Evolutionary conservation across 352 stramenopile genomes (phyloP).

Genomic region (Phytophthora pisi): DNA sequence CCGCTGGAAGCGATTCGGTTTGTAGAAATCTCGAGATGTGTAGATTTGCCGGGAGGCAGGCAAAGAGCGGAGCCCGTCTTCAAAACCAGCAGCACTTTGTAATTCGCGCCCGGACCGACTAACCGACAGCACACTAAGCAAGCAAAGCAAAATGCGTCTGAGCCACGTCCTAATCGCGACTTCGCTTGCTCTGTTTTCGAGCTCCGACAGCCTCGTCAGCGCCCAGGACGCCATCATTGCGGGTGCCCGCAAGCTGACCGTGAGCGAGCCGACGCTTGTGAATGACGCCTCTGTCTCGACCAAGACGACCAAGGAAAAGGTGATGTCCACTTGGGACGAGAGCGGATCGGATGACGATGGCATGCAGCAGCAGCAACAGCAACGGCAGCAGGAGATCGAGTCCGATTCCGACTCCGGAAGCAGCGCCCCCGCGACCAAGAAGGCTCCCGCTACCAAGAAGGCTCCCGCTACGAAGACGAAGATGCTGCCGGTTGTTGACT

Average conservation of each 20-base stretch:
- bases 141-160: slow-evolving; percentile 15
- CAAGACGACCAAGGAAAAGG: not conserved
- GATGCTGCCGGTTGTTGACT: no score
- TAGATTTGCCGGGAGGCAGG: not conserved
- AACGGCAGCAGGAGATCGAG: not conserved
- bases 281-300: not conserved
- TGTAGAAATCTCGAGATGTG: not conserved
- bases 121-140: not conserved
- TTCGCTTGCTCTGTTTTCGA: slow-evolving; percentile 16
- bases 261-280: not conserved
- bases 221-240: not conserved
- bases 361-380: not conserved
- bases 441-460: no score
- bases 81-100: not conserved
- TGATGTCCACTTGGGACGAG: not conserved
- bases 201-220: not conserved
- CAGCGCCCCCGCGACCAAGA: not conserved
- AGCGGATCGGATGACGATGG: not conserved
- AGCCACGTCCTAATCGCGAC: slow-evolving; percentile 14
- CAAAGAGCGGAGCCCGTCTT: not conserved
- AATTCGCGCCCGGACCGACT: not conserved
- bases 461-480: no score
- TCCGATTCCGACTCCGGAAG: not conserved
- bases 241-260: not conserved
- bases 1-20: not conserved